A percentile compares a stretch with the other conserved stretches of the same genome.
Conservation (phyloP, 1,284 basidiomycete species). For the Sporisorium exsertum region DNA sequence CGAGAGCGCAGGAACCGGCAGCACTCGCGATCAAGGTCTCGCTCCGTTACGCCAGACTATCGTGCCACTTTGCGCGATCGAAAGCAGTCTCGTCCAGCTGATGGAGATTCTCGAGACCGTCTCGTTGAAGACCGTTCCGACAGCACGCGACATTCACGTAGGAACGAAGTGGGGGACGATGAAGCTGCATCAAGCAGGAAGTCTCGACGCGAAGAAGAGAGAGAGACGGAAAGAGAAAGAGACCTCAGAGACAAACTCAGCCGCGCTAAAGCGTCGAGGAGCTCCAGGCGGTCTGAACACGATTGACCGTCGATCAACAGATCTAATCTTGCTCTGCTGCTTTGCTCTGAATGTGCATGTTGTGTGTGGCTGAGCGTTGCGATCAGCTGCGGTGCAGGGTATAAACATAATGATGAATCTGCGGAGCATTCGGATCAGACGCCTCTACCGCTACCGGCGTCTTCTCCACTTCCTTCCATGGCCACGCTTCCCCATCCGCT, state of each 20-base stretch:
- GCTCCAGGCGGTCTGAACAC: not conserved
- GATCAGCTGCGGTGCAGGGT: constrained; percentile 21
- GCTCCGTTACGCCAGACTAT: constrained; percentile 47
- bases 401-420: constrained; percentile 35
- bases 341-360: not conserved
- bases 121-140: not conserved
- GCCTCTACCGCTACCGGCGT: constrained; percentile 17
- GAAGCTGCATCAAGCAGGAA: not conserved
- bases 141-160: not conserved
- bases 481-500: not conserved
- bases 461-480: constrained; percentile 10
- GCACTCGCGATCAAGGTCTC: constrained; percentile 17
- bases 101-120: not conserved
- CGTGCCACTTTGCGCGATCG: constrained; percentile 20
- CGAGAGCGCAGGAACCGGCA: constrained; percentile 1
- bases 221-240: constrained; percentile 11
- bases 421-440: constrained; percentile 20
- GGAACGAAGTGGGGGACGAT: not conserved
- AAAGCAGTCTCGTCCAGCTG: not conserved
- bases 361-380: not conserved
- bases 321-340: not conserved
- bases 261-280: constrained; percentile 15
- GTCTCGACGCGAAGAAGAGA: not conserved
- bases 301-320: not conserved
- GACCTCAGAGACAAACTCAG: constrained; percentile 35